phyloP scores from a whole-genome alignment of 169 alveolate species.

The Plasmodium vivax region DNA sequence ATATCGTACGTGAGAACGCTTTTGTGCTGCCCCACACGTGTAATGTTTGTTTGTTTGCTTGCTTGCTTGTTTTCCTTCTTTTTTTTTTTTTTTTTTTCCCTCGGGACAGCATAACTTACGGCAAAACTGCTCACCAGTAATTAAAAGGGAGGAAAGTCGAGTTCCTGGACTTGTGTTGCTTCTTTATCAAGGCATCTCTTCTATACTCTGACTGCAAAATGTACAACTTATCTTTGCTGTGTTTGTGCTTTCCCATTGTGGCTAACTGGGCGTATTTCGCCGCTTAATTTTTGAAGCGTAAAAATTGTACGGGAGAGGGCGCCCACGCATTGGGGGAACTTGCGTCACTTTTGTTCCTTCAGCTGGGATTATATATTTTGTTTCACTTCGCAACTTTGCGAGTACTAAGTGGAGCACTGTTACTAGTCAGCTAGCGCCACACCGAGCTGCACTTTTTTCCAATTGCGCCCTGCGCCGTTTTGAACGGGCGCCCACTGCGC shows the following conservation, averaged over 20 bases:
- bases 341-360: neutral
- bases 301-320: neutral
- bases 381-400: neutral
- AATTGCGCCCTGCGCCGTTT: neutral
- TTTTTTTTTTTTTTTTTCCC: neutral
- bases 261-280: neutral
- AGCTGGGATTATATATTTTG: neutral
- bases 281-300: neutral
- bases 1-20: neutral
- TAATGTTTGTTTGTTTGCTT: neutral
- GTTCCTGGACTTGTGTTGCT: conserved; percentile 58
- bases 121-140: conserved; percentile 42
- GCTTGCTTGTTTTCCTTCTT: too few relatives aligned
- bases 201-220: conserved; percentile 90
- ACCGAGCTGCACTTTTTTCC: neutral
- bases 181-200: conserved; percentile 84
- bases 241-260: conserved; percentile 93
- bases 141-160: conserved; percentile 50
- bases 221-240: conserved; percentile 93
- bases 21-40: neutral
- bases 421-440: neutral
- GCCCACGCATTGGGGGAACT: neutral
- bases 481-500: neutral
- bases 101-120: neutral
- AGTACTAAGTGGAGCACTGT: neutral